Evolutionary conservation across 2,329 filamentous ascomycete species (phyloP).

Genomic region (Bipolaris gigantea): DNA sequence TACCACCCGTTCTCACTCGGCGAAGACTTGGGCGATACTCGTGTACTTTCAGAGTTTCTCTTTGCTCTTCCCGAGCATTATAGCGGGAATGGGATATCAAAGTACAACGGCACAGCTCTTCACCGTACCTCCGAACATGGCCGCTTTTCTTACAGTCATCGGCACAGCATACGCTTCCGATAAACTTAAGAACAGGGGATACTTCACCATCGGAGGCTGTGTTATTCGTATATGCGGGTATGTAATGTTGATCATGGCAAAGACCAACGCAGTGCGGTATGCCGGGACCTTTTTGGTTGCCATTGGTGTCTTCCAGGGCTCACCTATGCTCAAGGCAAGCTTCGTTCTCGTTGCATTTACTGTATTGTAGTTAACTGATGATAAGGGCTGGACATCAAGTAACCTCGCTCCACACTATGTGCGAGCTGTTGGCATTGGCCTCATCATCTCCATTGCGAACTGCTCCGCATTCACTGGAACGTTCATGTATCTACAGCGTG

Average conservation of each 20-base stretch:
- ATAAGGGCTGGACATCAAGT: conserved; percentile 47
- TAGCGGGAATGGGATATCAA: conserved; percentile 43
- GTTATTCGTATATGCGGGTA: conserved; percentile 52
- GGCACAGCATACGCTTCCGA: conserved; percentile 52
- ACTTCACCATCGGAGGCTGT: conserved; percentile 56
- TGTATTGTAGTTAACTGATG: background rate
- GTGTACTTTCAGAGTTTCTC: conserved; percentile 31
- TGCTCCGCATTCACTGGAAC: conserved; percentile 54
- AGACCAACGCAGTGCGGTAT: conserved; percentile 43
- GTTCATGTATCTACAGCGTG: conserved; percentile 54
- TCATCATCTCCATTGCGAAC: conserved; percentile 54
- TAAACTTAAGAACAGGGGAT: conserved; percentile 39
- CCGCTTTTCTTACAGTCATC: conserved; percentile 42
- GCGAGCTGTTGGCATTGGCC: conserved; percentile 54
- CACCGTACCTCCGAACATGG: conserved; percentile 50
- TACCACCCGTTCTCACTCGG: background rate
- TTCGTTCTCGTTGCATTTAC: no score
- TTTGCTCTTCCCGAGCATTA: conserved; percentile 46
- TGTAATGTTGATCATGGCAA: conserved; percentile 55
- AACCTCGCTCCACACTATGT: conserved; percentile 59
- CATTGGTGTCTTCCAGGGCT: conserved; percentile 48
- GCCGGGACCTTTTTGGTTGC: conserved; percentile 47
- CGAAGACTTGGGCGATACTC: conserved; percentile 1
- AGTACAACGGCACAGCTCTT: conserved; percentile 46
- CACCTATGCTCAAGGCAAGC: conserved; percentile 40